Conservation (phyloP, 345 rosid species). For the Linum lewisii region DNA sequence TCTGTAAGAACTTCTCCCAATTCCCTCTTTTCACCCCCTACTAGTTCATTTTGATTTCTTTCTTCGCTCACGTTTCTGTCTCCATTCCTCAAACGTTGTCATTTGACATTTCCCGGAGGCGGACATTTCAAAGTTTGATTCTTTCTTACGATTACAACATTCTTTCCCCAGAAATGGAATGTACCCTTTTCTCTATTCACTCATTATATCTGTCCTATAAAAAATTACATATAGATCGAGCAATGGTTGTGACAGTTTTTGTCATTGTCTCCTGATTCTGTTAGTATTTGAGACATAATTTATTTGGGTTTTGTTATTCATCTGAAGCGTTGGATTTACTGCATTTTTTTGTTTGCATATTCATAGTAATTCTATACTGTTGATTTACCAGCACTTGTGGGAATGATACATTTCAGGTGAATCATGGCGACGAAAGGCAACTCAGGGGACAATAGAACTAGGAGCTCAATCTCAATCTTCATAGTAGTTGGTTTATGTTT, state of each 20-base stretch:
- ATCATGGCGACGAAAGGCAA: conserved; percentile 24
- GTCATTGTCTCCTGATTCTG: not conserved
- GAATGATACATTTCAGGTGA: conserved; percentile 1
- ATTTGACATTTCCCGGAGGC: not conserved
- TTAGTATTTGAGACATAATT: no score
- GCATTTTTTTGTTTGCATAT: no score
- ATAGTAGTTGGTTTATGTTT: conserved; percentile 16
- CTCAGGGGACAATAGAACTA: conserved; percentile 13
- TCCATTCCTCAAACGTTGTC: no score
- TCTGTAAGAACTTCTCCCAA: not conserved
- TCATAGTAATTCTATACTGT: no score
- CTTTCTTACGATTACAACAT: not conserved
- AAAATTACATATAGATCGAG: no score
- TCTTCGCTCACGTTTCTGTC: no score
- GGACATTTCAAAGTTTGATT: not conserved
- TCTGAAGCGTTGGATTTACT: no score
- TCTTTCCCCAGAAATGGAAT: no score
- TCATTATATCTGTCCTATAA: no score
- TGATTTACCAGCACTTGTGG: no score
- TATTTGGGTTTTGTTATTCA: no score
- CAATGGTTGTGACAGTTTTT: not conserved
- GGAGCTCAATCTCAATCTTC: conserved; percentile 14
- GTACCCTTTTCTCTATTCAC: not conserved
- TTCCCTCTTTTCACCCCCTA: not conserved
- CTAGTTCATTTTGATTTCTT: no score